Base-by-base conservation (phyloP, 2,329 filamentous ascomycete genomes). In the Claviceps digitariae region DNA sequence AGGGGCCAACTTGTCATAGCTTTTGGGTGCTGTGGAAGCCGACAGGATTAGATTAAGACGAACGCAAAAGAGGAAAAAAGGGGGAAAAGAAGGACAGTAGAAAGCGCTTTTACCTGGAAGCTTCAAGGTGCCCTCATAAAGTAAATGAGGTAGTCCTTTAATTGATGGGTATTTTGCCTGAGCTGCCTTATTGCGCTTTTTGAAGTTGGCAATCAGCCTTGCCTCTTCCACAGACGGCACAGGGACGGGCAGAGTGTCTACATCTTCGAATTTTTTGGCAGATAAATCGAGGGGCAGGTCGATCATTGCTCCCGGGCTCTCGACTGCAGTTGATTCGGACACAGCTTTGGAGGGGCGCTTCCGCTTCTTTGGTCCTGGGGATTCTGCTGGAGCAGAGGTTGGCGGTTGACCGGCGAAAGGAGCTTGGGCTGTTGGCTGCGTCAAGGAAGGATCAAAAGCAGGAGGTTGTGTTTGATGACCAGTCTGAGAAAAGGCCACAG, bases 1-100 rank as follows among this genome's bases (percentile, higher is more conserved):
- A 6, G 72, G 72, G 1, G 69, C 64, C 38, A 74, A 62, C 55
- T 73, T 73, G 47, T 74, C 72, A 52, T 72, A 72, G 52, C 69
- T 72, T 57, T 74, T 74, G 5, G 71, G 69, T 0, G 66, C 68
- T 57, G 31, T 7, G 27, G 17, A 38, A 20, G 49, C 15, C 29
- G 13, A 29, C 23, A 21, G 13, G 15, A 3, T 50, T 51, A 54
- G 47, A 40, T 40, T 17, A 13, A 38, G 5, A 38, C 12, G 34
- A 34, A 34, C 3, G 12, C 9, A 34, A 34, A 34, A 10, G 12
- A 13, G 12, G 12, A 34, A 13, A 3, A 10, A 13, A 13, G 10
- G 10, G 31, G 31, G 31, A 13, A 13, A 2, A 3, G 34, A 17
- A 13, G n/a, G n/a, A n/a, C n/a, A n/a, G n/a, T n/a, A n/a, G 13